Conservation (phyloP, 495 filamentous ascomycete species). For the Hypoxylon subgilvum region DNA sequence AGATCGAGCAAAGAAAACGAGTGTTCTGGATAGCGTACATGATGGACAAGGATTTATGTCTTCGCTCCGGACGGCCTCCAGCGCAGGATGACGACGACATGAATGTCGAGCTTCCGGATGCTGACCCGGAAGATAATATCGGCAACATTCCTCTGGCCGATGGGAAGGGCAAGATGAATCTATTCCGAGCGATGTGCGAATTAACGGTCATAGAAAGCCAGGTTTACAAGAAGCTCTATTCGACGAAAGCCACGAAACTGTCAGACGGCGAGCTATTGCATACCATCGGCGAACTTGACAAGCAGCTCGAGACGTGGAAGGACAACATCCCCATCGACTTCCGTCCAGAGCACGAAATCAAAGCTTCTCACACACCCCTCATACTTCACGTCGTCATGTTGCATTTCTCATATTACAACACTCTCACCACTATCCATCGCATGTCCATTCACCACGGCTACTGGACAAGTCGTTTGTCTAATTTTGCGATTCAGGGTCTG, state of each 20-base stretch:
- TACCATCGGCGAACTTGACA: slow-evolving; percentile 94
- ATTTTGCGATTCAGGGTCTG: slow-evolving; percentile 91
- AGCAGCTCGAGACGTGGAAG: slow-evolving; percentile 94
- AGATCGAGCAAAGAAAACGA: slow-evolving; percentile 92
- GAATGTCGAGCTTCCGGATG: slow-evolving; percentile 94
- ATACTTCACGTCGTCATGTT: slow-evolving; percentile 91
- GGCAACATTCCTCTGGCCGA: slow-evolving; percentile 90
- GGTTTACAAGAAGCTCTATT: slow-evolving; percentile 93
- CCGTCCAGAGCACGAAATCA: slow-evolving; percentile 93
- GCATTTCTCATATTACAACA: slow-evolving; percentile 98
- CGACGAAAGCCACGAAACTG: slow-evolving; percentile 88
- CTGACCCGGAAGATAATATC: slow-evolving; percentile 87
- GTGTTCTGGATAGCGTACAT: slow-evolving; percentile 99
- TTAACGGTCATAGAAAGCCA: slow-evolving; percentile 90
- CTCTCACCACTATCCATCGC: slow-evolving; percentile 94
- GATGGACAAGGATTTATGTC: slow-evolving; percentile 92
- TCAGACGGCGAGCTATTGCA: slow-evolving; percentile 93
- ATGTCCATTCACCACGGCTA: slow-evolving; percentile 99
- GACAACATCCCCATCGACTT: slow-evolving; percentile 92
- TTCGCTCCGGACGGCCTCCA: slow-evolving; percentile 89
- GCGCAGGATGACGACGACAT: slow-evolving; percentile 98
- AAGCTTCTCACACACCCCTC: slow-evolving; percentile 83
- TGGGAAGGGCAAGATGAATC: slow-evolving; percentile 90
- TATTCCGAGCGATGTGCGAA: slow-evolving; percentile 89
- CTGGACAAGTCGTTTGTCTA: slow-evolving; percentile 93